These are phyloP conservation scores for Pleurotus tuoliensis DNA, from an alignment of 768 basidiomycete species.

Conservation along the genomic window DNA sequence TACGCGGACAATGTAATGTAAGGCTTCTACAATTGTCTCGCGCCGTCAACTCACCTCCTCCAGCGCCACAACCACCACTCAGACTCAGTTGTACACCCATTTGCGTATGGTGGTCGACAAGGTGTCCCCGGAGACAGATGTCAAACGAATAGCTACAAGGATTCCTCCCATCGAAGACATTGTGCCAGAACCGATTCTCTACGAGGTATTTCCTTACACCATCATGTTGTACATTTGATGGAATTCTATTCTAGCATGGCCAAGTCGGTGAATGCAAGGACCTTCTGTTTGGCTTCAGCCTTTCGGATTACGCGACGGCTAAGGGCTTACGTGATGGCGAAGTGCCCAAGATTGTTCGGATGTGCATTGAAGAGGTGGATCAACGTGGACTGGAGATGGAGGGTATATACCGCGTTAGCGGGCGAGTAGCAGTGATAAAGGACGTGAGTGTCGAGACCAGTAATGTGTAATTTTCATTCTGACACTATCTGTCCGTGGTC, in stretches of 20 bases:
- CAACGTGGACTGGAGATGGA: constrained; percentile 72
- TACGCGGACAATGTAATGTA: constrained; percentile 83
- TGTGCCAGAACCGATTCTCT: constrained; percentile 69
- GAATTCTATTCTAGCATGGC: constrained; percentile 44
- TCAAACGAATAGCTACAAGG: constrained; percentile 46
- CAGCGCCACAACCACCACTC: constrained; percentile 76
- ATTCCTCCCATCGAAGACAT: constrained; percentile 62
- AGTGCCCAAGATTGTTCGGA: constrained; percentile 73
- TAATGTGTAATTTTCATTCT: not conserved
- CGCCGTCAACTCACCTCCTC: constrained; percentile 4
- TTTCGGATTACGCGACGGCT: constrained; percentile 86
- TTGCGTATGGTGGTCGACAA: constrained; percentile 56
- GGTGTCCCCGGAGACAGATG: constrained; percentile 71
- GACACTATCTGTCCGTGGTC: not conserved
- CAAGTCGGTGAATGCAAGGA: constrained; percentile 84
- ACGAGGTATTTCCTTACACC: constrained; percentile 22
- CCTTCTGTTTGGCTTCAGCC: constrained; percentile 83
- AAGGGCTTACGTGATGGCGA: constrained; percentile 69
- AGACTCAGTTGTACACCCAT: constrained; percentile 68
- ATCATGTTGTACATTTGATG: not conserved
- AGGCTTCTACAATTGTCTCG: constrained; percentile 18
- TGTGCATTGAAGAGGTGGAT: constrained; percentile 84
- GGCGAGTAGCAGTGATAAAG: constrained; percentile 81
- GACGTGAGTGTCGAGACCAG: constrained; percentile 43
- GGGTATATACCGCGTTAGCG: constrained; percentile 77